These are phyloP conservation scores for Arctostaphylos glauca DNA, from an alignment of 148 eudicot genomes.

Conservation along the genomic window DNA sequence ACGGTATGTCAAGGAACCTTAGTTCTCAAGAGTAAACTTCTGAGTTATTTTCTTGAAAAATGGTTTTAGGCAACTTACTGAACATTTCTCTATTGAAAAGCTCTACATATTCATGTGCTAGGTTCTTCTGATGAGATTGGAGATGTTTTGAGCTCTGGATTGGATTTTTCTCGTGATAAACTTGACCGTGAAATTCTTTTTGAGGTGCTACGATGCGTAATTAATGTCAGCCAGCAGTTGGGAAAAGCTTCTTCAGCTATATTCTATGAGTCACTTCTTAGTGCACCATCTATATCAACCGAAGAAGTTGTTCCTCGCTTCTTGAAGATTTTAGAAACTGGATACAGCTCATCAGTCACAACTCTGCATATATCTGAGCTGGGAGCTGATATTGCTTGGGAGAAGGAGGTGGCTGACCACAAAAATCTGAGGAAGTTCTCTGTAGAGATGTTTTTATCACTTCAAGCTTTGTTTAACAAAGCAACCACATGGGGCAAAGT, in stretches of 20 bases:
- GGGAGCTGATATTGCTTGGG: constrained; percentile 72
- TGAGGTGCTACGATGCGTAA: constrained; percentile 68
- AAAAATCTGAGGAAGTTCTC: constrained; percentile 79
- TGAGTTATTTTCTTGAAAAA: not conserved
- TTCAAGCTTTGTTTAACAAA: constrained; percentile 58
- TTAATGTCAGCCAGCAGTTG: constrained; percentile 52
- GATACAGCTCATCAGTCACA: constrained; percentile 51
- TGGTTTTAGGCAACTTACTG: constrained; percentile 5
- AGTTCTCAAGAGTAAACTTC: not conserved
- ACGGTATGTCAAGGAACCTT: constrained; percentile 46
- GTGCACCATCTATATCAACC: constrained; percentile 43
- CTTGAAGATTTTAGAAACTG: constrained; percentile 69
- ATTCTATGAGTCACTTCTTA: constrained; percentile 69
- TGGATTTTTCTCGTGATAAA: constrained; percentile 40
- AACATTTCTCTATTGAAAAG: not conserved
- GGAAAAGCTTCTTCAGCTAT: constrained; percentile 76
- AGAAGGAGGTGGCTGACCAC: constrained; percentile 65
- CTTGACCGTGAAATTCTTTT: constrained; percentile 55
- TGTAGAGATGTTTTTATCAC: constrained; percentile 55
- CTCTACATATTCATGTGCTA: constrained; percentile 18
- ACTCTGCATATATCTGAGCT: constrained; percentile 53
- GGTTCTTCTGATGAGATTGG: constrained; percentile 54
- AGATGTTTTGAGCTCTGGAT: constrained; percentile 42
- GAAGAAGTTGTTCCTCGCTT: constrained; percentile 70
- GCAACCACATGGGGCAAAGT: constrained; percentile 72